These are phyloP conservation scores for Crithidia brevicula DNA, from an alignment of 208 protist genomes.

Conservation along the genomic window DNA sequence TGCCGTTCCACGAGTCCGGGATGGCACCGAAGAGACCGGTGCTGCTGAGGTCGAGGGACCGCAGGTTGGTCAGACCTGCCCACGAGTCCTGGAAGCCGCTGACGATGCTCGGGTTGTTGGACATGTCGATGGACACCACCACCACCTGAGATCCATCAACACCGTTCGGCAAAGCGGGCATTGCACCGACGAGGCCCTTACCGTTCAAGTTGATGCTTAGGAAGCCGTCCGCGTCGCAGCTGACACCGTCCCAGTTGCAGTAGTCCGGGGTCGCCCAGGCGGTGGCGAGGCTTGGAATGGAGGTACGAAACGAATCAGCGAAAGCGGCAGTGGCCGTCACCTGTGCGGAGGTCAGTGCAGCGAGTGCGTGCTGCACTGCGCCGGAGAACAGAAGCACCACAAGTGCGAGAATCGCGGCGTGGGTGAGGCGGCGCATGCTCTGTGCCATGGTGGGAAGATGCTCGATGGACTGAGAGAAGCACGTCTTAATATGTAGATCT, in stretches of 20 bases:
- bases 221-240: conserved; percentile 5
- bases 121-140: conserved; percentile 13
- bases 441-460: not conserved
- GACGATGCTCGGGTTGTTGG: not conserved
- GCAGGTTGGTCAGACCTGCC: not conserved
- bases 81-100: not conserved
- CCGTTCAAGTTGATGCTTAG: conserved; percentile 14
- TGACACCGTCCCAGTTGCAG: conserved; percentile 17
- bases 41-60: not conserved
- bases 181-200: not conserved
- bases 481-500: no score
- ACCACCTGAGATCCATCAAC: not conserved
- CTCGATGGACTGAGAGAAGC: no score
- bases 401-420: conserved; percentile 3
- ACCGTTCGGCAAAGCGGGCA: conserved; percentile 2
- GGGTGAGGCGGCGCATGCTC: not conserved
- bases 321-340: not conserved
- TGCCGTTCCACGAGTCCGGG: conserved; percentile 5
- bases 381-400: not conserved
- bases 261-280: conserved; percentile 2
- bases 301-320: not conserved
- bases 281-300: not conserved
- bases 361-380: not conserved
- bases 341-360: not conserved
- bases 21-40: conserved; percentile 12